A percentile compares a stretch with the other conserved stretches of the same genome.
phyloP scores from a whole-genome alignment of 805 yeast genomes.

The Pichia scutulata region DNA sequence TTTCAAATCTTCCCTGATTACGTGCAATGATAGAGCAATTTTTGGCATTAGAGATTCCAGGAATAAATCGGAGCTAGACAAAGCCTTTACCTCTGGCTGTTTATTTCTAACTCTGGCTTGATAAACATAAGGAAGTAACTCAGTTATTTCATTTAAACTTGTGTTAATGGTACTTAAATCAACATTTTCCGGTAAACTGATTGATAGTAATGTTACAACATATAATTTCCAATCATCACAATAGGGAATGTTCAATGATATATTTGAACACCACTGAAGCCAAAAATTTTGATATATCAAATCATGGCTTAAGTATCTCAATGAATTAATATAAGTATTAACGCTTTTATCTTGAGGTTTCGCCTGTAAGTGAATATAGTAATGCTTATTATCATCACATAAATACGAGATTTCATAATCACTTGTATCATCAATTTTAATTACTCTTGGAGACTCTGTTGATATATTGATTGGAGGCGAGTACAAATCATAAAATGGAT shows the following conservation, averaged over 20 bases:
- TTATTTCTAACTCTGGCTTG: constrained; percentile 13
- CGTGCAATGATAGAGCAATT: constrained; percentile 60
- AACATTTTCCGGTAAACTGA: constrained; percentile 39
- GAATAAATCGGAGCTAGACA: constrained; percentile 1
- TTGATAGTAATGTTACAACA: constrained; percentile 41
- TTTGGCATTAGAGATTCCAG: constrained; percentile 49
- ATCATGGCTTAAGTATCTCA: constrained; percentile 50
- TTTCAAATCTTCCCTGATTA: constrained; percentile 67
- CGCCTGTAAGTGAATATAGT: constrained; percentile 31
- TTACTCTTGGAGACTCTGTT: constrained; percentile 17
- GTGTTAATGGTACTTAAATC: constrained; percentile 14
- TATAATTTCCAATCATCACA: constrained; percentile 56
- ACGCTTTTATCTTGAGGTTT: constrained; percentile 41
- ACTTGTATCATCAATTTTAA: constrained; percentile 17
- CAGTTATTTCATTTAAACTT: constrained; percentile 21
- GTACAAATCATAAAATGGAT: constrained; percentile 49
- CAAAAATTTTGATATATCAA: constrained; percentile 50
- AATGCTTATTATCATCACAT: constrained; percentile 18
- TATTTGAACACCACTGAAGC: constrained; percentile 55
- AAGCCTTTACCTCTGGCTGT: neutral
- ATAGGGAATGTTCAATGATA: constrained; percentile 30
- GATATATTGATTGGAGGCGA: constrained; percentile 29
- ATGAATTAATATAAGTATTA: constrained; percentile 37
- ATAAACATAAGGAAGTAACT: constrained; percentile 18
- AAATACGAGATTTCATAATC: constrained; percentile 21